These are phyloP conservation scores for Amphicarpaea edgeworthii DNA, from an alignment of 306 rosid species.

Conservation along the genomic window DNA sequence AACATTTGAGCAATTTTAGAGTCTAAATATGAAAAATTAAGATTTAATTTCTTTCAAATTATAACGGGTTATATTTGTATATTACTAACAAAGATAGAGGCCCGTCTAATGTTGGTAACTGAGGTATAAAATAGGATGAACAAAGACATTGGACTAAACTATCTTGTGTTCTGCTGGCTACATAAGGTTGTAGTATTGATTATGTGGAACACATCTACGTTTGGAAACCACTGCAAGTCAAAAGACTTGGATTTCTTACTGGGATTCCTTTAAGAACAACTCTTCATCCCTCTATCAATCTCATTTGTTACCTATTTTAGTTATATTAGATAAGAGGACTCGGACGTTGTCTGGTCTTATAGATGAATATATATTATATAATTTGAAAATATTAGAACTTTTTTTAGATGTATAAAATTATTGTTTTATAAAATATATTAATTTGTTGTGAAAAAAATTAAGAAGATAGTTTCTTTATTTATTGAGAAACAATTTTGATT, in stretches of 20 bases:
- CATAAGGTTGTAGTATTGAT: too few species aligned
- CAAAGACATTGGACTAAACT: neutral
- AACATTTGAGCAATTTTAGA: neutral
- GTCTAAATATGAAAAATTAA: too few species aligned
- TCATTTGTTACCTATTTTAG: neutral
- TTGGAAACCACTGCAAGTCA: neutral
- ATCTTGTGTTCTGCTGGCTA: neutral
- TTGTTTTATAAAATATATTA: too few species aligned
- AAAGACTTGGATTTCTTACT: slow-evolving; percentile 20
- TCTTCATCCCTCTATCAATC: neutral
- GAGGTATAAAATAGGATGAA: neutral
- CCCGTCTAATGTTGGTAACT: neutral
- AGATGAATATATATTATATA: too few species aligned
- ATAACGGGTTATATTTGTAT: neutral
- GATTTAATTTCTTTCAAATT: slow-evolving; percentile 1
- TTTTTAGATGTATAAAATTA: too few species aligned
- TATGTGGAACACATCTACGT: too few species aligned
- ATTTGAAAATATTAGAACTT: too few species aligned
- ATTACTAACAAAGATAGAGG: slow-evolving; percentile 3
- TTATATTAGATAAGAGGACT: too few species aligned
- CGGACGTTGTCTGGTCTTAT: too few species aligned
- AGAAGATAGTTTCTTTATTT: too few species aligned
- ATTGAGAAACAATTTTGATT: too few species aligned
- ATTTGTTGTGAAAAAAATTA: too few species aligned
- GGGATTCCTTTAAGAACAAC: slow-evolving; percentile 12